Conservation (phyloP, 768 basidiomycete genomes). For the Pleurotus tuber-regium region DNA sequence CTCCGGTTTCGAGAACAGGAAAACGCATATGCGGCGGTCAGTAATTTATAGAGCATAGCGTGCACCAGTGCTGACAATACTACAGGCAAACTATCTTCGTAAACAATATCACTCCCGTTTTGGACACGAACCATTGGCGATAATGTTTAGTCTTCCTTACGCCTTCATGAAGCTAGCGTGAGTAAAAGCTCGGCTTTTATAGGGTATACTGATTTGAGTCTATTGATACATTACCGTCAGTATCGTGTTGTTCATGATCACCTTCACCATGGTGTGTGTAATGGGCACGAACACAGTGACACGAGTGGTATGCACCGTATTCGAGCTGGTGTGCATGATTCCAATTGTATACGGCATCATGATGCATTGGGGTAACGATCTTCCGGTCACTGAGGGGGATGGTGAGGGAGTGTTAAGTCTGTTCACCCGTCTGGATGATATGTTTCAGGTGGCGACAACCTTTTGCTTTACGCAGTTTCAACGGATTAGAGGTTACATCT, state of each 20-base stretch:
- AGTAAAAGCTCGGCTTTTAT: conserved; percentile 10
- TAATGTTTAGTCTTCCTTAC: conserved; percentile 38
- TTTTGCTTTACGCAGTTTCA: too few relatives aligned
- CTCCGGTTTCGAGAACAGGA: conserved; percentile 29
- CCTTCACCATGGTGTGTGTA: not conserved
- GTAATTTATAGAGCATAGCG: too few relatives aligned
- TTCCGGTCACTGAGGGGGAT: too few relatives aligned
- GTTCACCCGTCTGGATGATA: too few relatives aligned
- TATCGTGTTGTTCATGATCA: not conserved
- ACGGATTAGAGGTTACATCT: too few relatives aligned
- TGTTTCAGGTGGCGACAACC: too few relatives aligned
- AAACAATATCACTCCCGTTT: not conserved
- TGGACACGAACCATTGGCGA: conserved; percentile 31
- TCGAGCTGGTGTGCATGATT: not conserved
- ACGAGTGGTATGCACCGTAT: not conserved
- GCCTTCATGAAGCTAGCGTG: conserved; percentile 38
- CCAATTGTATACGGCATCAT: not conserved
- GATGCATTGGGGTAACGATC: not conserved
- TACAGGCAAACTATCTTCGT: conserved; percentile 9
- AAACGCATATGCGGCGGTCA: conserved; percentile 31
- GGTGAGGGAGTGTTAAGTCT: too few relatives aligned
- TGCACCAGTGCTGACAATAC: too few relatives aligned
- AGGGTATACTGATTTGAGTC: too few relatives aligned
- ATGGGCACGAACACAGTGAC: not conserved
- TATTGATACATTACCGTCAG: not conserved